Evolutionary conservation across 2,329 filamentous ascomycete species (phyloP).

Genomic region (Fusarium sacchari): DNA sequence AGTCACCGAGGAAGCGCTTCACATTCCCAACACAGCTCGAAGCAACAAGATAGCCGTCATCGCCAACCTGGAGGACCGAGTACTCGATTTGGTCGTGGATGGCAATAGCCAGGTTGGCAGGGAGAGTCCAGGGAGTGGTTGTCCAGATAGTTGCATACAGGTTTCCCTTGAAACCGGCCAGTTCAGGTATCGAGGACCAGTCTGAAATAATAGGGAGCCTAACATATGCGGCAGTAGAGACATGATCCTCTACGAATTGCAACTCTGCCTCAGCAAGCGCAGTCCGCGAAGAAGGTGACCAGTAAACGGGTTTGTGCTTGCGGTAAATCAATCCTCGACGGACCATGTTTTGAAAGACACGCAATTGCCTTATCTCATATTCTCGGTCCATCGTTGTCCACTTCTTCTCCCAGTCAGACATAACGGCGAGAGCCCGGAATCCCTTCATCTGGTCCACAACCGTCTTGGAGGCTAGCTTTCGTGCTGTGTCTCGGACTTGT

Average conservation of each 20-base stretch:
- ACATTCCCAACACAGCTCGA: constrained; percentile 73
- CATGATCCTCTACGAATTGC: constrained; percentile 81
- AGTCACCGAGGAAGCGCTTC: constrained; percentile 60
- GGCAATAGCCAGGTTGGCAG: constrained; percentile 90
- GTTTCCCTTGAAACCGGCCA: constrained; percentile 55
- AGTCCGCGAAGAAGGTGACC: constrained; percentile 82
- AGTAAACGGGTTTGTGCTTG: constrained; percentile 85
- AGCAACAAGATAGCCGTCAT: constrained; percentile 75
- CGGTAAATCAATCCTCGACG: constrained; percentile 79
- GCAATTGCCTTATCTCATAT: constrained; percentile 80
- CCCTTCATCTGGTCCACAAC: constrained; percentile 77
- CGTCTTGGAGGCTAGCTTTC: constrained; percentile 73
- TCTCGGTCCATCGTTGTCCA: constrained; percentile 83
- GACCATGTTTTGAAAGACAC: constrained; percentile 80
- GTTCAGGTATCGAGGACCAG: constrained; percentile 45
- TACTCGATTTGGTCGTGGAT: constrained; percentile 81
- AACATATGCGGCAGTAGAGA: constrained; percentile 80
- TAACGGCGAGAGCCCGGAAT: constrained; percentile 79
- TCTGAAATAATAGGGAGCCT: constrained; percentile 74
- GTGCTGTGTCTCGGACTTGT: constrained; percentile 71
- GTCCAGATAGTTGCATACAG: constrained; percentile 96
- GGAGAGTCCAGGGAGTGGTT: constrained; percentile 96
- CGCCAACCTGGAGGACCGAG: constrained; percentile 67
- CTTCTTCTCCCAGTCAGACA: constrained; percentile 80
- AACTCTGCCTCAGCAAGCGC: constrained; percentile 86